Evolutionary conservation across 495 filamentous ascomycete genomes (phyloP), one percentile per base, ranked within the genome.

Genomic region (Rostrohypoxylon terebratum): DNA sequence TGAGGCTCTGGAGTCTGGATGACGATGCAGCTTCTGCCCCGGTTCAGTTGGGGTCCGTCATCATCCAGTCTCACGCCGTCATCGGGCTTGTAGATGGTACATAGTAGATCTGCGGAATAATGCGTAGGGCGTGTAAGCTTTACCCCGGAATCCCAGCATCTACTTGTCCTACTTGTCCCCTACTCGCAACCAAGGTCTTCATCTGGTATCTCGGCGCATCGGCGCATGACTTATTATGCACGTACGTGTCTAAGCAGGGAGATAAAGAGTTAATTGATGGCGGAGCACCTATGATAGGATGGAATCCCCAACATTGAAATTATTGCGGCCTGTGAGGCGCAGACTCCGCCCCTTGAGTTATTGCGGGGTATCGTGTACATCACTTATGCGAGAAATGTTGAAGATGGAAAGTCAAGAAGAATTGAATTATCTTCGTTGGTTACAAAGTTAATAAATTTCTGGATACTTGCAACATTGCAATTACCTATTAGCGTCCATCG

Each of bases 1-100:
- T 58, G 59, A 69, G 70, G 70, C 70, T 73, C 60, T 13, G 59
- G 31, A 38, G 3, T 68, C 60, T 13, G 66, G 21, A 50, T 63
- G 59, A 69, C 64, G 53, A 68, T 28, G 66, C 66, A 63, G 31
- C 53, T 60, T 60, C 28, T n/a, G 20, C 45, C 34, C 48, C 50
- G 38, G 38, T 42, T 42, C 34, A 38, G 66, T 63, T 21, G 53
- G 25, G 42, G 66, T 20, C 57, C 61, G 62, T 20, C 21, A 50
- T 25, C 47, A 13, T 50, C 6, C 11, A 13, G 42, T 60, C 59
- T 42, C 53, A 42, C 23, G 38, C 23, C 51, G 48, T 63, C 53
- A 45, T 69, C 53, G n/a, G n/a, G n/a, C n/a, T 38, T 23, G 55
- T 36, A 28, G 50, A 34, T 25, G 54, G 38, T 36, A 28, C 36